phyloP scores from a whole-genome alignment of 2,329 filamentous ascomycete species.

The Stagonosporopsis vannaccii region DNA sequence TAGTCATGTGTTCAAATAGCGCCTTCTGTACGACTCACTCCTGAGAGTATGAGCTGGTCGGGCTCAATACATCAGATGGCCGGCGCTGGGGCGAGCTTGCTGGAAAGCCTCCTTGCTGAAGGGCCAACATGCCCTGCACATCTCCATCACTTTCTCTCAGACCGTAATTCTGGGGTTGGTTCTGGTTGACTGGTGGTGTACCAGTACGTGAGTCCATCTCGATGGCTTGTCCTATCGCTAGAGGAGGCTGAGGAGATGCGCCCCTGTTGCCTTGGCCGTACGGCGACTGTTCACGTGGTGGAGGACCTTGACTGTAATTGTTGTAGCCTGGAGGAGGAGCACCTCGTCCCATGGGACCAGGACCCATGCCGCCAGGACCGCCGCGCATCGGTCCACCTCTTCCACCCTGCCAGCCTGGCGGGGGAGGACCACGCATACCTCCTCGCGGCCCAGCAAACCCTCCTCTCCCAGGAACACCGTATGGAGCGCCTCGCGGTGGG shows the following conservation, averaged over 20 bases:
- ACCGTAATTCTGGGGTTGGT: slow-evolving; percentile 45
- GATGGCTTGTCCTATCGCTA: slow-evolving; percentile 68
- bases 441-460: slow-evolving; percentile 47
- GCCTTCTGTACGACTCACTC: slow-evolving; percentile 64
- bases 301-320: slow-evolving; percentile 42
- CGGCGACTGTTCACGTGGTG: slow-evolving; percentile 46
- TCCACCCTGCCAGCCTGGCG: slow-evolving; percentile 51
- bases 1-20: slow-evolving; percentile 23
- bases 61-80: slow-evolving; percentile 51
- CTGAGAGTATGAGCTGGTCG: slow-evolving; percentile 74
- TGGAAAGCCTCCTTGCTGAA: slow-evolving; percentile 64
- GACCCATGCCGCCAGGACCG: slow-evolving; percentile 41
- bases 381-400: slow-evolving; percentile 42
- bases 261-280: slow-evolving; percentile 57
- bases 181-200: slow-evolving; percentile 31
- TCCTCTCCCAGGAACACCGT: slow-evolving; percentile 45
- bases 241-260: slow-evolving; percentile 58
- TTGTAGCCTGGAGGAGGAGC: slow-evolving; percentile 54
- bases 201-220: slow-evolving; percentile 75
- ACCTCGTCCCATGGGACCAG: slow-evolving; percentile 50
- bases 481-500: slow-evolving; percentile 46
- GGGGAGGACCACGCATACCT: slow-evolving; percentile 51
- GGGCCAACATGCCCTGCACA: slow-evolving; percentile 74
- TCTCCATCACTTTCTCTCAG: slow-evolving; percentile 71
- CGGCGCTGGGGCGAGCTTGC: slow-evolving; percentile 36